Percentiles rank a stretch among this genome's conserved stretches.
Evolutionary conservation across 139 green algal species (phyloP).

Genomic region (Monoraphidium neglectum): DNA sequence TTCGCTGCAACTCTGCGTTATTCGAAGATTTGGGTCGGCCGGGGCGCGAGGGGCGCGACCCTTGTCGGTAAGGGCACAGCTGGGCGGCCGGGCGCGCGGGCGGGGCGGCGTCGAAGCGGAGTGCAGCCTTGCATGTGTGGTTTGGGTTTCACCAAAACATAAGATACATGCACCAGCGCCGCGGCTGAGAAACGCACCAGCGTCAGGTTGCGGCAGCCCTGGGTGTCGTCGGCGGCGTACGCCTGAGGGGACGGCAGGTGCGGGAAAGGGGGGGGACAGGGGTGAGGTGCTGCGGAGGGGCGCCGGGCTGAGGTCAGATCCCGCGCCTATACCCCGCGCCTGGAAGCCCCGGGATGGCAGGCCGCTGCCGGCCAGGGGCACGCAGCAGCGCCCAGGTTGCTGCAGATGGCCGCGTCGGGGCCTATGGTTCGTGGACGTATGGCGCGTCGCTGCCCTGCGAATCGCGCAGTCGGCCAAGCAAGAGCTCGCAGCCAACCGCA

Average conservation of each 20-base stretch:
- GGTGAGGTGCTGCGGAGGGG: not conserved
- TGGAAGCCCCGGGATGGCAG: not conserved
- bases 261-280: not conserved
- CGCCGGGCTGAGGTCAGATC: not conserved
- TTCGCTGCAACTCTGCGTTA: no score
- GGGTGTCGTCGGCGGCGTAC: conserved; percentile 16
- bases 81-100: no score
- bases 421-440: not conserved
- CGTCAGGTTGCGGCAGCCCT: conserved; percentile 64
- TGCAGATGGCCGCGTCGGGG: not conserved
- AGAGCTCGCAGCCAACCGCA: no score
- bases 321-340: not conserved
- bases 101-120: no score
- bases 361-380: not conserved
- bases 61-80: no score
- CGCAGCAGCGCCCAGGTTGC: not conserved
- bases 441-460: not conserved
- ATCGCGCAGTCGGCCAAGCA: not conserved
- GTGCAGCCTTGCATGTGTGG: no score
- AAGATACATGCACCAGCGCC: no score
- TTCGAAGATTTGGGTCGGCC: no score
- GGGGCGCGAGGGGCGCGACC: no score
- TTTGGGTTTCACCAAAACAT: no score
- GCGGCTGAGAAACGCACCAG: no score
- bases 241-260: conserved; percentile 19